phyloP scores from a whole-genome alignment of 2,329 filamentous ascomycete genomes.

The Cladosporium sp. region DNA sequence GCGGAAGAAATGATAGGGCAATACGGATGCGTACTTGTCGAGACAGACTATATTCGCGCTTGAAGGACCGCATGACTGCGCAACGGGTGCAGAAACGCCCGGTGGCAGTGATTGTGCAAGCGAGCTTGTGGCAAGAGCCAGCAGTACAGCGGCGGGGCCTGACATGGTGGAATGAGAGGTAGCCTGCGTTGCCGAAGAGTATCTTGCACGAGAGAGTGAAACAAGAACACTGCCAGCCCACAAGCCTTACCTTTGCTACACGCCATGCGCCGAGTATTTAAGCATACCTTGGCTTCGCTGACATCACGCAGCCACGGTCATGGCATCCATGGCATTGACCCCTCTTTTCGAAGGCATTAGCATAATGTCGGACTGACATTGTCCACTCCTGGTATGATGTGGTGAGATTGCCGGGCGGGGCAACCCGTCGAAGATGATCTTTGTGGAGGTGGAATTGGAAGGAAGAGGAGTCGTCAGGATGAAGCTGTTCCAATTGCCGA shows the following conservation, averaged over 20 bases:
- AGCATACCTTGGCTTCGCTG: not conserved
- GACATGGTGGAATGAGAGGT: not conserved
- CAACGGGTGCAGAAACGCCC: slow-evolving; percentile 14
- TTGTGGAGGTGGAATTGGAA: not conserved
- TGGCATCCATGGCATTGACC: not conserved
- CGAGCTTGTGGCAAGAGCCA: not conserved
- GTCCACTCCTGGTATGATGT: not conserved
- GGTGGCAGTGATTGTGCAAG: slow-evolving; percentile 2
- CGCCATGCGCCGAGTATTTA: not conserved
- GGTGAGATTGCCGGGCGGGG: not conserved
- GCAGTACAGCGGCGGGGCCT: not conserved
- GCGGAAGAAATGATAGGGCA: slow-evolving; percentile 38
- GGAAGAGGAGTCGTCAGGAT: not conserved
- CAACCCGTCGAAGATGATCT: not conserved
- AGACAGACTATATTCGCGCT: slow-evolving; percentile 33
- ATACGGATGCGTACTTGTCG: slow-evolving; percentile 34
- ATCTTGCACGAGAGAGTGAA: not conserved
- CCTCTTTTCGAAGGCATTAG: not conserved
- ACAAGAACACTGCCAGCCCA: not conserved
- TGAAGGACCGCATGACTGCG: slow-evolving; percentile 18
- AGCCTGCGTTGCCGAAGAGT: not conserved
- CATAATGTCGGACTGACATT: not conserved
- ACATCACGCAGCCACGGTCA: not conserved
- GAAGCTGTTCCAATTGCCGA: not conserved
- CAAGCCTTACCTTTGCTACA: not conserved